Evolutionary conservation across 2,329 filamentous ascomycete genomes (phyloP).

Genomic region (Botrytis cinerea): DNA sequence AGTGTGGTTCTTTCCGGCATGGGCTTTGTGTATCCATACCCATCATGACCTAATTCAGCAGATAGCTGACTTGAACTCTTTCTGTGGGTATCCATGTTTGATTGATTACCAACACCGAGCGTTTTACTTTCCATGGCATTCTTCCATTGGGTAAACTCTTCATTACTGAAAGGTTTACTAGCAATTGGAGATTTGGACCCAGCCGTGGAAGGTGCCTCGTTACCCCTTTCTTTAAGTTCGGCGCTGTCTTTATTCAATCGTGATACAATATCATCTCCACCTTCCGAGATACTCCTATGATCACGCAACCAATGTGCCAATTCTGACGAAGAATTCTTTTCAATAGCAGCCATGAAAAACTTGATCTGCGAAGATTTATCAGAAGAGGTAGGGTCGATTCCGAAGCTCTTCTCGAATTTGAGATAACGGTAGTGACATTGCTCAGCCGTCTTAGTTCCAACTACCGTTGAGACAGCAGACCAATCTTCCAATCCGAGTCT

Average conservation of each 20-base stretch:
- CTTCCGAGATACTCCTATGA: neutral
- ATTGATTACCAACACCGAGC: neutral
- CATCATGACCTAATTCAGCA: neutral
- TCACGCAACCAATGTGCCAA: neutral
- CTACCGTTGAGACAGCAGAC: neutral
- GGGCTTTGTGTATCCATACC: neutral
- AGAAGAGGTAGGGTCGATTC: constrained; percentile 6
- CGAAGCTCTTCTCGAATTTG: constrained; percentile 8
- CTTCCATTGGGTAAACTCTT: neutral
- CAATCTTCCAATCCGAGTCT: neutral
- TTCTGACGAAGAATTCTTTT: neutral
- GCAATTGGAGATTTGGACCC: neutral
- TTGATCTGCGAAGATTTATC: neutral
- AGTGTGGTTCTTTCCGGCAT: neutral
- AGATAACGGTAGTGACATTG: constrained; percentile 10
- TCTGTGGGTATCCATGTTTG: neutral
- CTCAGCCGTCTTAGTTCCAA: neutral
- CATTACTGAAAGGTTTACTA: neutral
- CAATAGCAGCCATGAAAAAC: neutral
- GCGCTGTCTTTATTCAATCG: neutral
- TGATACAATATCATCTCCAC: neutral
- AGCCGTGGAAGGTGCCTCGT: neutral
- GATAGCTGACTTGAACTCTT: neutral
- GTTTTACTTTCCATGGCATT: neutral
- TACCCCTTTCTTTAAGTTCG: neutral